Conservation (phyloP, 352 stramenopile species). For the Phytopythium aichiense region DNA sequence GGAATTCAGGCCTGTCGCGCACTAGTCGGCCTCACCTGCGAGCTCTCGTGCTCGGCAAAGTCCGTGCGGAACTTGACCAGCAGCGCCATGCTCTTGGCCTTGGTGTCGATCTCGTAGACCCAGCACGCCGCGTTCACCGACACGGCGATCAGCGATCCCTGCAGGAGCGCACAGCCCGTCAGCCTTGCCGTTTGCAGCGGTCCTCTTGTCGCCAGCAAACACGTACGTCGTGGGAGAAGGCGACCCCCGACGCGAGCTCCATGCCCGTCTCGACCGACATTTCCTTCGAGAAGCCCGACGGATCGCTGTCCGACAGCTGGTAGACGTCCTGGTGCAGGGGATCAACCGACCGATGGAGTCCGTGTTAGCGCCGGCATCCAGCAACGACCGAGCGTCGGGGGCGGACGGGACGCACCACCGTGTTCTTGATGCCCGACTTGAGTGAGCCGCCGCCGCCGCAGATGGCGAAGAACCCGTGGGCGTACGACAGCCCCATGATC, state of each 20-base stretch:
- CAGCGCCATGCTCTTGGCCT: constrained; percentile 55
- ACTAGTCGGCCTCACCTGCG: constrained; percentile 23
- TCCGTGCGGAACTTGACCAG: constrained; percentile 82
- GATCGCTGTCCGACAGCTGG: constrained; percentile 53
- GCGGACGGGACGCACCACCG: constrained; percentile 43
- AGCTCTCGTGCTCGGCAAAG: constrained; percentile 68
- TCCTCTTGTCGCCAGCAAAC: too few species aligned
- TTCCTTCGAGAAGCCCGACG: constrained; percentile 60
- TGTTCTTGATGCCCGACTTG: constrained; percentile 86
- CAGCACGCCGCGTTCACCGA: constrained; percentile 73
- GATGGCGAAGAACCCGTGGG: constrained; percentile 68
- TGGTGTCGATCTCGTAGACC: constrained; percentile 63
- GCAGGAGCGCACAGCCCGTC: not conserved
- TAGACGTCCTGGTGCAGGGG: constrained; percentile 55
- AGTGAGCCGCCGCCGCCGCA: constrained; percentile 78
- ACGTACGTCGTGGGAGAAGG: constrained; percentile 66
- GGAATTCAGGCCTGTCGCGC: not conserved
- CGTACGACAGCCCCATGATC: constrained; percentile 80
- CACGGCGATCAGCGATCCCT: constrained; percentile 67
- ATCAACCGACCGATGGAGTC: not conserved
- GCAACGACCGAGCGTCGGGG: not conserved
- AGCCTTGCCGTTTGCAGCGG: too few species aligned
- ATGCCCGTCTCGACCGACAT: constrained; percentile 68
- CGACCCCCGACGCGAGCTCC: constrained; percentile 68
- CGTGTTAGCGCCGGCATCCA: not conserved